Conservation (phyloP, 31 red algal genomes). For the Porphyra umbilicalis region DNA sequence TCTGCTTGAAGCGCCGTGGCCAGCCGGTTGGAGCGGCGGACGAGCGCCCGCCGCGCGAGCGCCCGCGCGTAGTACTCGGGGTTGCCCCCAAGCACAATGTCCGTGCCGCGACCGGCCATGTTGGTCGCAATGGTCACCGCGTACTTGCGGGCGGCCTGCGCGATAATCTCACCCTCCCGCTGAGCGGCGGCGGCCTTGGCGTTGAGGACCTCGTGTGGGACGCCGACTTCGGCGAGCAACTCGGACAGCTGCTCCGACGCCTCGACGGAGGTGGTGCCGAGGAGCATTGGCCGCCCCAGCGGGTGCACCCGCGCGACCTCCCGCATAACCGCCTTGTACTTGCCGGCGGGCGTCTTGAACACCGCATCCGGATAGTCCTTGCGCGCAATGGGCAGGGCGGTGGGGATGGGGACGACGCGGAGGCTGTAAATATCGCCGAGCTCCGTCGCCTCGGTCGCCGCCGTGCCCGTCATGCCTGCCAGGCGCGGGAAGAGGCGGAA, state of each 20-base stretch:
- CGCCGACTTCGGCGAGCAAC: conserved; percentile 26
- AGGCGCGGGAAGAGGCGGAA: conserved; percentile 80
- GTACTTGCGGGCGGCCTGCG: conserved; percentile 71
- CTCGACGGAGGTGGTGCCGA: conserved; percentile 76
- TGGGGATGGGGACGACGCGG: conserved; percentile 67
- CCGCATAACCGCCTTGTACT: conserved; percentile 65
- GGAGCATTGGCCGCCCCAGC: conserved; percentile 42
- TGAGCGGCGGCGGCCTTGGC: conserved; percentile 71
- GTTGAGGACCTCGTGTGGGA: conserved; percentile 80
- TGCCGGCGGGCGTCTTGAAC: conserved; percentile 69
- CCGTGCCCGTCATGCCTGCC: conserved; percentile 97
- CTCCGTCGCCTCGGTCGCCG: conserved; percentile 68
- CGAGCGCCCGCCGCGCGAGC: conserved; percentile 34
- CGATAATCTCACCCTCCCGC: conserved; percentile 90
- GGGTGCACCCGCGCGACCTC: conserved; percentile 60
- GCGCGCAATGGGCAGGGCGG: conserved; percentile 75
- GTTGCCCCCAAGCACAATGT: conserved; percentile 96
- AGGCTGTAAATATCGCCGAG: conserved; percentile 65
- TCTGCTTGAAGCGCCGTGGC: conserved; percentile 16
- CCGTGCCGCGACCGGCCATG: conserved; percentile 97
- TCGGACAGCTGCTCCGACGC: conserved; percentile 58
- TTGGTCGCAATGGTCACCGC: conserved; percentile 97
- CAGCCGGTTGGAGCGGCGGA: conserved; percentile 8
- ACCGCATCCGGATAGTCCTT: conserved; percentile 91
- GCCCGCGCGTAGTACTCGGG: conserved; percentile 56